Conservation (phyloP, 306 rosid genomes). For the Pterocarpus santalinus region DNA sequence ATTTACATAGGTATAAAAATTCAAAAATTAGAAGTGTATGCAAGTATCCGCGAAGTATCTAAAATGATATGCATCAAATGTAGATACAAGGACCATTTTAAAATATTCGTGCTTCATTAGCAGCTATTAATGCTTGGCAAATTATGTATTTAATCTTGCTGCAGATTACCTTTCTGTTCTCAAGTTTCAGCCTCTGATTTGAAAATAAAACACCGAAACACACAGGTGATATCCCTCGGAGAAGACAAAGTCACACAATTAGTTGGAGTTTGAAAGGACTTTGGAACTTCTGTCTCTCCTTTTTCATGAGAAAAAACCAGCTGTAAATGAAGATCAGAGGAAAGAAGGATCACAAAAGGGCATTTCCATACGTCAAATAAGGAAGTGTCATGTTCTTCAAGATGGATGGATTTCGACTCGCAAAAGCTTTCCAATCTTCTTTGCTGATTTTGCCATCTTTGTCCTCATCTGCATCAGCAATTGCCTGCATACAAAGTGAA, state of each 20-base stretch:
- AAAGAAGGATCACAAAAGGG: not conserved
- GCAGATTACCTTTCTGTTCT: slow-evolving; percentile 7
- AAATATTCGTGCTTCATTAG: no score
- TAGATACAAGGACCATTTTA: no score
- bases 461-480: slow-evolving; percentile 76
- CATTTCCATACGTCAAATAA: slow-evolving; percentile 71
- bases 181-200: slow-evolving; percentile 59
- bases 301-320: not conserved
- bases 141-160: not conserved
- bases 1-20: no score
- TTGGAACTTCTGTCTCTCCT: not conserved
- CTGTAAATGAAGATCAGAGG: not conserved
- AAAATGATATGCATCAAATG: no score
- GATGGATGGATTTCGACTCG: slow-evolving; percentile 61
- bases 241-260: slow-evolving; percentile 30
- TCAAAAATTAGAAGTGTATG: no score
- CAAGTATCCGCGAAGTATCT: no score
- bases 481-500: slow-evolving; percentile 61
- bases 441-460: slow-evolving; percentile 78
- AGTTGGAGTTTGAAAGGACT: not conserved
- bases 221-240: slow-evolving; percentile 65
- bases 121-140: no score
- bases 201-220: slow-evolving; percentile 70
- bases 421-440: slow-evolving; percentile 86
- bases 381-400: slow-evolving; percentile 94